These are phyloP conservation scores for Chaetomium tenue DNA, from an alignment of 495 filamentous ascomycete species.

Conservation along the genomic window DNA sequence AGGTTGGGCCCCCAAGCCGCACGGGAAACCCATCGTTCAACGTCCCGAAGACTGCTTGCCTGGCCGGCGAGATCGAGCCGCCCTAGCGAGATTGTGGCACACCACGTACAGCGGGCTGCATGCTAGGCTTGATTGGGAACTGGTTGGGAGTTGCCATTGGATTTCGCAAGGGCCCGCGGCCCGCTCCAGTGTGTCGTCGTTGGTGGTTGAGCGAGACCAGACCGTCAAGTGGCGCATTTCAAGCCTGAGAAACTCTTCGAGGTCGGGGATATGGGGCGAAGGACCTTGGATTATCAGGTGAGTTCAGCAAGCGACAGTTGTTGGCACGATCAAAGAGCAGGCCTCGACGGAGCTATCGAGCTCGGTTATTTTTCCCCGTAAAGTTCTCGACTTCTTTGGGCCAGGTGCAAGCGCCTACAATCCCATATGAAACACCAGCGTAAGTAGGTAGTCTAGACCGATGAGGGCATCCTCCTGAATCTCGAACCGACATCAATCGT, in stretches of 20 bases:
- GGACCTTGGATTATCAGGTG: neutral
- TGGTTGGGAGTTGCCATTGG: neutral
- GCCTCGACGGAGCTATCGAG: neutral
- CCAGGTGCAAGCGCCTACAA: neutral
- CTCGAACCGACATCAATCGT: too few relatives aligned
- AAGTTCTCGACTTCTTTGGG: too few relatives aligned
- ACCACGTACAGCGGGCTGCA: slow-evolving; percentile 6
- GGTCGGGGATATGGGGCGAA: neutral
- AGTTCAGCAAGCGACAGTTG: neutral
- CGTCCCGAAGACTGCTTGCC: neutral
- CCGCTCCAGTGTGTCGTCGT: neutral
- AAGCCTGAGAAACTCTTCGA: neutral
- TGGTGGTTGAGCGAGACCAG: neutral
- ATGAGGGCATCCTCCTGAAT: too few relatives aligned
- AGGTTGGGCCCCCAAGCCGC: neutral
- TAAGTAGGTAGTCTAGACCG: too few relatives aligned
- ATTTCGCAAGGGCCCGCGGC: neutral
- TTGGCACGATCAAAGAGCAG: neutral
- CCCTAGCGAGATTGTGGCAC: slow-evolving; percentile 15
- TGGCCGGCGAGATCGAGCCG: neutral
- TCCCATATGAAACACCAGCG: neutral
- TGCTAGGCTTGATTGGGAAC: neutral
- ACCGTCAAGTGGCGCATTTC: neutral
- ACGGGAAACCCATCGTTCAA: neutral
- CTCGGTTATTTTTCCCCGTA: neutral